phyloP scores from a whole-genome alignment of 2,329 filamentous ascomycete genomes.

The Aphanoascus verrucosus region DNA sequence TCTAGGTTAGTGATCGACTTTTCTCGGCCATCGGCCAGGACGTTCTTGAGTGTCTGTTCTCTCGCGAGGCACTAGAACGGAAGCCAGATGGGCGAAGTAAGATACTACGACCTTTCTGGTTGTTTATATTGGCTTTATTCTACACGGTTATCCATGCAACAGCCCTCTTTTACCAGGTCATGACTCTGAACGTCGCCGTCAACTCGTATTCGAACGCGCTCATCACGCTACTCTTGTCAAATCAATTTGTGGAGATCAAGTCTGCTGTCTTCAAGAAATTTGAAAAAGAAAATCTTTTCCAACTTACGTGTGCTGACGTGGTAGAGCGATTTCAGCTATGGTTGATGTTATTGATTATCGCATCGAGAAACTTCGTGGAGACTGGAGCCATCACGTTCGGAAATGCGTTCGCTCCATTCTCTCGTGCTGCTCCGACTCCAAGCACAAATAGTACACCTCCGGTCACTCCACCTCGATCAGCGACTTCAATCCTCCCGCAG shows the following conservation, averaged over 20 bases:
- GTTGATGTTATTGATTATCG: slow-evolving; percentile 95
- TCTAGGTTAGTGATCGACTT: slow-evolving; percentile 67
- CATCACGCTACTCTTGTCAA: slow-evolving; percentile 82
- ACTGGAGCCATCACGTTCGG: slow-evolving; percentile 66
- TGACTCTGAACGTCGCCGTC: slow-evolving; percentile 93
- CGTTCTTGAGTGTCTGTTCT: slow-evolving; percentile 91
- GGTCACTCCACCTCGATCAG: slow-evolving; percentile 44
- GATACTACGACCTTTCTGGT: slow-evolving; percentile 73
- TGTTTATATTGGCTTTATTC: slow-evolving; percentile 74
- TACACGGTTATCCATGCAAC: slow-evolving; percentile 86
- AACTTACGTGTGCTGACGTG: slow-evolving; percentile 90
- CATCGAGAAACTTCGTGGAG: slow-evolving; percentile 89
- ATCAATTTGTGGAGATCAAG: slow-evolving; percentile 99
- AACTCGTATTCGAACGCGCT: slow-evolving; percentile 97
- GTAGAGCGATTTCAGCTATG: slow-evolving; percentile 96
- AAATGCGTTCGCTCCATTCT: slow-evolving; percentile 28
- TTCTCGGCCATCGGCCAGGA: slow-evolving; percentile 90
- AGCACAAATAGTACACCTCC: slow-evolving; percentile 42
- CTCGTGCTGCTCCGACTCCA: slow-evolving; percentile 23
- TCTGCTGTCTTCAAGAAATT: slow-evolving; percentile 97
- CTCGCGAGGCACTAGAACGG: slow-evolving; percentile 79
- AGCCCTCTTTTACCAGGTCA: slow-evolving; percentile 90
- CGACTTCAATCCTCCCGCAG: slow-evolving; percentile 68
- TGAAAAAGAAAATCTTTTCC: slow-evolving; percentile 94
- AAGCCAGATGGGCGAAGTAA: slow-evolving; percentile 84